Percentiles rank a stretch among this genome's conserved stretches.
These are phyloP conservation scores for Mycena sanguinolenta DNA, from an alignment of 768 basidiomycete species.

Conservation along the genomic window DNA sequence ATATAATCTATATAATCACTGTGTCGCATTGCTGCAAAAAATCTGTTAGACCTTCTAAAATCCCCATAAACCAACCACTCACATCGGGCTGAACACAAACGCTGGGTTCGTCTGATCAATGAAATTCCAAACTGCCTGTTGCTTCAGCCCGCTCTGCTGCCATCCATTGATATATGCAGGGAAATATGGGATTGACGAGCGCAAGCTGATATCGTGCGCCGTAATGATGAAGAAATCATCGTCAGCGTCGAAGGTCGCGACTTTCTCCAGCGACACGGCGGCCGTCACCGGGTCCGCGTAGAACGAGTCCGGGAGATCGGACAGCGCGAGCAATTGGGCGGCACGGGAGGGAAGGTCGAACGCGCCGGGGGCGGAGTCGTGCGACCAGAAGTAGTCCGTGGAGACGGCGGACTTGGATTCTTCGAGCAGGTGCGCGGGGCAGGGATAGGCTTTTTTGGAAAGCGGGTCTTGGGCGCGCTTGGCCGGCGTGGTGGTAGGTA, in stretches of 20 bases:
- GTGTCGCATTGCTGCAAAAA: background rate
- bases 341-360: slow-evolving; percentile 28
- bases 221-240: slow-evolving; percentile 19
- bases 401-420: slow-evolving; percentile 1
- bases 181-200: slow-evolving; percentile 1
- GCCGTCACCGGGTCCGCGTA: slow-evolving; percentile 21
- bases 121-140: slow-evolving; percentile 20
- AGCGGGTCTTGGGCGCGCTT: slow-evolving; percentile 20
- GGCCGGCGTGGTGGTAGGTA: slow-evolving; percentile 27
- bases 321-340: slow-evolving; percentile 14
- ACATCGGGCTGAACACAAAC: slow-evolving; percentile 20
- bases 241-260: slow-evolving; percentile 29
- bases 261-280: slow-evolving; percentile 19
- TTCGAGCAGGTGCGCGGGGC: slow-evolving; percentile 23
- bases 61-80: background rate
- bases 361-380: background rate
- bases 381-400: slow-evolving; percentile 30
- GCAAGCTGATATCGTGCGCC: slow-evolving; percentile 19
- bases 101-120: slow-evolving; percentile 5
- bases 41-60: background rate
- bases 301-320: slow-evolving; percentile 12
- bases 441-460: slow-evolving; percentile 27
- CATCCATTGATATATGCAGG: slow-evolving; percentile 11
- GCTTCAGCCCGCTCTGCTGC: slow-evolving; percentile 23
- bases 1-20: too few relatives aligned